phyloP scores from a whole-genome alignment of 1,139 yeast genomes.

The Pichia cactophila region DNA sequence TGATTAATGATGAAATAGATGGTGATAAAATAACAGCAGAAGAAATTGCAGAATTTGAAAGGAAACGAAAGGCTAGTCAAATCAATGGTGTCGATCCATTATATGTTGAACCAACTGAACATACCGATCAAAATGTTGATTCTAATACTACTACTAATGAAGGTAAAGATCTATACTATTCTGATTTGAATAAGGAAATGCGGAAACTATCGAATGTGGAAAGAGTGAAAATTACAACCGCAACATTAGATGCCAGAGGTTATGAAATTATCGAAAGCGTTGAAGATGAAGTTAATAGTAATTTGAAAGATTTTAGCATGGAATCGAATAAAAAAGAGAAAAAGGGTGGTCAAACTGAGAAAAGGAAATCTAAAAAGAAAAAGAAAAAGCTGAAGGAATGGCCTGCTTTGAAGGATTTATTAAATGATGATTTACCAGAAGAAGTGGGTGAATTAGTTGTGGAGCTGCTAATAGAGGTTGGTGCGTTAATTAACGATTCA shows the following conservation, averaged over 20 bases:
- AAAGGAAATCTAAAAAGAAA: not conserved
- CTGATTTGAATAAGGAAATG: not conserved
- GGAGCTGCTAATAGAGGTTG: conserved; percentile 52
- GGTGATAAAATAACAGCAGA: not conserved
- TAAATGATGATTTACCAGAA: conserved; percentile 15
- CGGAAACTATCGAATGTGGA: not conserved
- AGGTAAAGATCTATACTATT: not conserved
- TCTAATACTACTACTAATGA: not conserved
- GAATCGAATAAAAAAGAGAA: not conserved
- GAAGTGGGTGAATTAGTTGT: conserved; percentile 46
- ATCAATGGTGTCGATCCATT: conserved; percentile 6
- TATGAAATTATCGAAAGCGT: conserved; percentile 12
- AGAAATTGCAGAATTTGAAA: not conserved
- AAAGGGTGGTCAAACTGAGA: not conserved
- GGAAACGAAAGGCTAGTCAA: not conserved
- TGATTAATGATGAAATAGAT: not conserved
- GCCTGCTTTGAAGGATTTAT: conserved; percentile 25
- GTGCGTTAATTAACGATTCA: conserved; percentile 54
- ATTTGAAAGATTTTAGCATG: conserved; percentile 10
- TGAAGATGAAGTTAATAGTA: conserved; percentile 2
- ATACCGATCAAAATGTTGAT: not conserved
- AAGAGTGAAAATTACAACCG: conserved; percentile 14
- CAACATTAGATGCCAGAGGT: conserved; percentile 16
- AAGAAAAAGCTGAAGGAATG: conserved; percentile 13
- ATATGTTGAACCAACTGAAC: not conserved